Base-by-base conservation (phyloP, 2,329 filamentous ascomycete genomes). In the Trichophyton rubrum region DNA sequence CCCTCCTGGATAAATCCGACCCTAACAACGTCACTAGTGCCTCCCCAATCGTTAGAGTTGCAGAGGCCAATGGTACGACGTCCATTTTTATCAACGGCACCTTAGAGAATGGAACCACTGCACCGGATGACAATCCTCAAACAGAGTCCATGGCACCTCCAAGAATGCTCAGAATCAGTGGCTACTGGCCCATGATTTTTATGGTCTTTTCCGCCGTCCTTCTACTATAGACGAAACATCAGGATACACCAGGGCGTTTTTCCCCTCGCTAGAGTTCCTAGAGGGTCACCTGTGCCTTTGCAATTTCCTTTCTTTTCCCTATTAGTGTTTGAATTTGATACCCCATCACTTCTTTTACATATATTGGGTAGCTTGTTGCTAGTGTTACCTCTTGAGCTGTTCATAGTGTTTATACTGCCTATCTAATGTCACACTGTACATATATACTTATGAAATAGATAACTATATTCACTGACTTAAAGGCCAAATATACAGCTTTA, bases 81-180 rank as follows among this genome's bases (percentile, higher is more conserved):
- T 74, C 66, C 30, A 74, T 78, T n/a, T 75, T 74, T 60, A 73
- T 79, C 65, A 79, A 79, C 60, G 77, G 77, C 2, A 78, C 75
- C 1, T 64, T 79, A 60, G 71, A 73, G 1, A 79, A 74, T 60
- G 75, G 75, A 11, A 77, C 76, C 3, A 76, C 74, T 5, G 68
- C 69, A n/a, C 65, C 70, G 1, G 71, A 74, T 60, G 64, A 69
- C 7, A 65, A 65, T 20, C 56, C 65, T 41, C 6, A 13, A 30
- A 60, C 59, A 15, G 64, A 65, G 5, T 68, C 63, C 22, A 66
- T 60, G 27, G 62, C 66, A 3, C 51, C 64, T 17, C 35, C 66
- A 17, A 60, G 63, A 15, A 51, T 70, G 30, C 51, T 71, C 38
- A 68, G 73, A 30, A 67, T 69, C 43, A 72, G 70, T 40, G 75